Conservation (phyloP, 1,284 basidiomycete species). For the Ganoderma resinaceum region DNA sequence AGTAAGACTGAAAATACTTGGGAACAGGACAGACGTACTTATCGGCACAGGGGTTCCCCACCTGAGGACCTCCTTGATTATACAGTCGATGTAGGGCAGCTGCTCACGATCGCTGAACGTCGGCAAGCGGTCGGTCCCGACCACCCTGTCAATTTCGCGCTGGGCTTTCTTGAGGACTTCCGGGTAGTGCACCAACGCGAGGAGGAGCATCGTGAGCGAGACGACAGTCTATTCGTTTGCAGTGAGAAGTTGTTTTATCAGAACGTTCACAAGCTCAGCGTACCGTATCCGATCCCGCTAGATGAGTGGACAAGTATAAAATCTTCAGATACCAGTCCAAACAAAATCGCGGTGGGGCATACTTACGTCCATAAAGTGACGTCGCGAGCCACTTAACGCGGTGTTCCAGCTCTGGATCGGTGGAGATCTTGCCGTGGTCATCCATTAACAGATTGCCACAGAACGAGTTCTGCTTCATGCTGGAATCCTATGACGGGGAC, state of each 20-base stretch:
- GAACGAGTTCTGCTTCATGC: slow-evolving; percentile 17
- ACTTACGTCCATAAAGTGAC: slow-evolving; percentile 23
- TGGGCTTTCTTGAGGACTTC: slow-evolving; percentile 15
- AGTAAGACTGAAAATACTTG: not conserved
- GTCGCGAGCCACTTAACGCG: slow-evolving; percentile 23
- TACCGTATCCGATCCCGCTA: slow-evolving; percentile 17
- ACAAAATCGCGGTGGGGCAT: not conserved
- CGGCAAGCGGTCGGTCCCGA: slow-evolving; percentile 13
- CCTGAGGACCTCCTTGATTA: slow-evolving; percentile 17
- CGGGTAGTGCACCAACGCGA: slow-evolving; percentile 11
- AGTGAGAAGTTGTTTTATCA: not conserved
- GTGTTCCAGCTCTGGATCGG: slow-evolving; percentile 7
- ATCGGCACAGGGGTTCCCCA: slow-evolving; percentile 21
- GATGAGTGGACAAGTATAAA: not conserved
- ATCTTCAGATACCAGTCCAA: not conserved
- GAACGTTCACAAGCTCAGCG: not conserved
- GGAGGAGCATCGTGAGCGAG: slow-evolving; percentile 12
- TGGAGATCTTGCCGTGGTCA: slow-evolving; percentile 10
- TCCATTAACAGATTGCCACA: slow-evolving; percentile 19
- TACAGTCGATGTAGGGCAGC: slow-evolving; percentile 14
- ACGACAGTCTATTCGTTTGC: slow-evolving; percentile 9
- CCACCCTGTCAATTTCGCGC: slow-evolving; percentile 11
- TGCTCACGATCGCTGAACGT: slow-evolving; percentile 7
- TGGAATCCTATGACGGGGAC: slow-evolving; percentile 8
- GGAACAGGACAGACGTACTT: slow-evolving; percentile 2